Conservation (phyloP, 2,329 filamentous ascomycete species). For the Onygena corvina region DNA sequence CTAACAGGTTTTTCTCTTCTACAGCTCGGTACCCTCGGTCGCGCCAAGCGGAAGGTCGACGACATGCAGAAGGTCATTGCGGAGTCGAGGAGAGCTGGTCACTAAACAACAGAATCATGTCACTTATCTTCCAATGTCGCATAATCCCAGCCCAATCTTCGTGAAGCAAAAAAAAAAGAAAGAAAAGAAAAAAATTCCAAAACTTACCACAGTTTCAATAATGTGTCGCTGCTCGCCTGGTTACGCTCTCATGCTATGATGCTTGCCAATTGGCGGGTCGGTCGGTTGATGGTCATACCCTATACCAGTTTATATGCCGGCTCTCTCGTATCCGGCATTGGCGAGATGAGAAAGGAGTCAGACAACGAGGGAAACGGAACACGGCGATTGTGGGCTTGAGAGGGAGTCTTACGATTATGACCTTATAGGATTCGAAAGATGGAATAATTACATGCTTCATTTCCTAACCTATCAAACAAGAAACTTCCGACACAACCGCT, state of each 20-base stretch:
- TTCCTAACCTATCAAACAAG: too few relatives aligned
- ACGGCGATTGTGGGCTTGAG: not conserved
- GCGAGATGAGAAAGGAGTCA: not conserved
- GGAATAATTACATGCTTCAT: constrained; percentile 3
- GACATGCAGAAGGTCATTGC: constrained; percentile 97
- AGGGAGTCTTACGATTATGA: not conserved
- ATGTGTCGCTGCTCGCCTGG: not conserved
- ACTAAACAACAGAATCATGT: constrained; percentile 39
- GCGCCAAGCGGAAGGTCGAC: constrained; percentile 99
- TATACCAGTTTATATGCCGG: not conserved
- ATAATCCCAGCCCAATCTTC: constrained; percentile 1
- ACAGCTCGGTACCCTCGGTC: constrained; percentile 93
- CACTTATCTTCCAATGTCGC: constrained; percentile 2
- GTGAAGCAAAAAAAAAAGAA: not conserved
- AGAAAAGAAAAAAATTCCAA: not conserved
- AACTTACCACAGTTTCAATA: not conserved
- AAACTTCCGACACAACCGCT: not conserved
- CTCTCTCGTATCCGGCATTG: not conserved
- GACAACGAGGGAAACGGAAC: constrained; percentile 3
- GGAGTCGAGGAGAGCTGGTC: constrained; percentile 70
- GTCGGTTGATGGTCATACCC: not conserved
- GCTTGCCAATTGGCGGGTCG: not conserved
- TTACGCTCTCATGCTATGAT: not conserved
- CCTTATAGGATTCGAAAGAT: constrained; percentile 1
- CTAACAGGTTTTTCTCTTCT: not conserved